phyloP scores from a whole-genome alignment of 2,329 filamentous ascomycete species.

The Moelleriella libera region DNA sequence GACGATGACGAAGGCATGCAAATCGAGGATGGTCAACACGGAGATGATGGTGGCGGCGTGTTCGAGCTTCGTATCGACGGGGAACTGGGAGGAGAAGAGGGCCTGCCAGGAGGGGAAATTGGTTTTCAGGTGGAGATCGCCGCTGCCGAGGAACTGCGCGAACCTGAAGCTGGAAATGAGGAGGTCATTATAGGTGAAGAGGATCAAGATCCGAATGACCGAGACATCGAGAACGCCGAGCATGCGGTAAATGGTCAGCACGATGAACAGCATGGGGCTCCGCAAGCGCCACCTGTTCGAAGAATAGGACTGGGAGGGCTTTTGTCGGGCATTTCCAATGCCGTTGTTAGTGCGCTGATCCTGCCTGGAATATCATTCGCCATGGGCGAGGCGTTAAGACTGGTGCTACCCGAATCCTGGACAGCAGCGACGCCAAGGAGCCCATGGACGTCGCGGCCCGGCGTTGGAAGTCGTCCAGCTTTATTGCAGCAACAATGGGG shows the following conservation, averaged over 20 bases:
- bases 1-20: conserved; percentile 10
- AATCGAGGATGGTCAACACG: conserved; percentile 1
- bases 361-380: conserved; percentile 71
- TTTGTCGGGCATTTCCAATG: conserved; percentile 30
- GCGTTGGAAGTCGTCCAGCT: conserved; percentile 32
- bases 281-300: conserved; percentile 19
- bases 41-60: conserved; percentile 2
- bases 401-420: conserved; percentile 55
- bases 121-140: background rate
- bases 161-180: background rate
- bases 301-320: conserved; percentile 19
- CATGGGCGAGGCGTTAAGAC: conserved; percentile 61
- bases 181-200: background rate
- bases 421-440: conserved; percentile 27
- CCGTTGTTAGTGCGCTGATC: conserved; percentile 44
- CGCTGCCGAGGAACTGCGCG: background rate
- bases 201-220: background rate
- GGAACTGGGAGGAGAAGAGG: background rate
- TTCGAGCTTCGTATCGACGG: background rate
- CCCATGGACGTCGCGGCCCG: conserved; percentile 9
- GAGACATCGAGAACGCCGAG: background rate
- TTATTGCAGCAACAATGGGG: conserved; percentile 80
- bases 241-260: conserved; percentile 6
- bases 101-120: background rate
- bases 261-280: conserved; percentile 16